phyloP scores from a whole-genome alignment of 1,284 basidiomycete genomes.

The Ceraceosorus guamensis region DNA sequence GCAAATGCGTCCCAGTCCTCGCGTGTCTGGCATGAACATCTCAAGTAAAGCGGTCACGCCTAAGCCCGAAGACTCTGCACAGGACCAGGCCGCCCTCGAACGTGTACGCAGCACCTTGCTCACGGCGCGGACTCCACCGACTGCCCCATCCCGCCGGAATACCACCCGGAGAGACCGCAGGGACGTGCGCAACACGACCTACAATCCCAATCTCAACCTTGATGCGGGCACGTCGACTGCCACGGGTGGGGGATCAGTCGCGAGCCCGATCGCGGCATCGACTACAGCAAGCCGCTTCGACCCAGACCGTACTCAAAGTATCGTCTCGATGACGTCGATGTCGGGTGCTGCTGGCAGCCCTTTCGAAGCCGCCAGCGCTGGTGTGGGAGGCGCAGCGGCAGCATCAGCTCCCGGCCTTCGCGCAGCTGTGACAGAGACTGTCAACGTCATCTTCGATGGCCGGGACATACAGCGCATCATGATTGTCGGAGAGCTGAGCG shows the following conservation, averaged over 20 bases:
- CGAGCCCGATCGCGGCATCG: no score
- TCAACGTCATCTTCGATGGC: conserved; percentile 52
- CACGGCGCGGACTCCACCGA: conserved; percentile 21
- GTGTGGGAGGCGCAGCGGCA: no score
- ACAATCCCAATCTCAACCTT: conserved; percentile 24
- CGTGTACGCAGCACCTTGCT: conserved; percentile 53
- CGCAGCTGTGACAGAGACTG: conserved; percentile 52
- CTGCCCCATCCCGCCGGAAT: conserved; percentile 33
- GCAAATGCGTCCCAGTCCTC: conserved; percentile 10
- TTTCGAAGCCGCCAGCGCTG: conserved; percentile 18
- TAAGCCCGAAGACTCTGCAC: conserved; percentile 48
- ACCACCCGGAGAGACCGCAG: conserved; percentile 51
- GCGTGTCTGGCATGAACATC: conserved; percentile 44
- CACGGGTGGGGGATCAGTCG: neutral
- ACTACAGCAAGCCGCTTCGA: conserved; percentile 17
- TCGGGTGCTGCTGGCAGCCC: conserved; percentile 14
- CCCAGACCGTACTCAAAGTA: conserved; percentile 25
- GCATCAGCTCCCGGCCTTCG: conserved; percentile 43
- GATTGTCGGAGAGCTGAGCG: conserved; percentile 54
- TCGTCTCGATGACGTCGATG: conserved; percentile 25
- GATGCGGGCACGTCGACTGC: neutral
- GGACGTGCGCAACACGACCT: conserved; percentile 52
- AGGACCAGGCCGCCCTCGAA: conserved; percentile 52
- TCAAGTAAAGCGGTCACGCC: conserved; percentile 49
- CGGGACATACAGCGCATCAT: conserved; percentile 51